phyloP scores from a whole-genome alignment of 1,284 basidiomycete genomes.

The Rhodotorula sp. region DNA sequence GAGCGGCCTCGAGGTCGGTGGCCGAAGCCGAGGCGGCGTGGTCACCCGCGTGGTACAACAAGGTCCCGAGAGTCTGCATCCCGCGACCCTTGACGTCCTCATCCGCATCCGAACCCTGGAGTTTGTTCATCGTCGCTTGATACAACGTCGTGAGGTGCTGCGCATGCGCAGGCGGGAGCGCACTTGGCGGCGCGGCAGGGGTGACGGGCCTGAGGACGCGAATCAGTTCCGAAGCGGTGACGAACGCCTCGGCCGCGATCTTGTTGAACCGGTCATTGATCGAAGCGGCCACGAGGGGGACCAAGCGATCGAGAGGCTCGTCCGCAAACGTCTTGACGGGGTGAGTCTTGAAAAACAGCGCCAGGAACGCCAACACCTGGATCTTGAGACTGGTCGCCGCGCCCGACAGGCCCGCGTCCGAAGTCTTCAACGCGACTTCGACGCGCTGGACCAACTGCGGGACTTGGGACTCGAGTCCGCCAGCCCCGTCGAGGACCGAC shows the following conservation, averaged over 20 bases:
- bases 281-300: conserved; percentile 69
- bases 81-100: conserved; percentile 82
- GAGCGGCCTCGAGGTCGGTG: conserved; percentile 47
- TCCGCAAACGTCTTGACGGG: conserved; percentile 63
- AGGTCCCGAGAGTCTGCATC: conserved; percentile 75
- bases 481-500: conserved; percentile 77
- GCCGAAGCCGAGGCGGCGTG: conserved; percentile 44
- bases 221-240: conserved; percentile 54
- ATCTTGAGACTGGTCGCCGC: conserved; percentile 54
- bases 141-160: conserved; percentile 66
- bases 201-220: conserved; percentile 46
- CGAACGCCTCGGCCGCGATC: conserved; percentile 71
- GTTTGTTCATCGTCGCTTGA: conserved; percentile 65
- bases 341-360: conserved; percentile 78
- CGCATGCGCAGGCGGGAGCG: conserved; percentile 48
- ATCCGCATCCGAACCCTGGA: conserved; percentile 80
- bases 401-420: conserved; percentile 45
- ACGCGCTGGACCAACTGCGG: conserved; percentile 53
- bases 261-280: conserved; percentile 56
- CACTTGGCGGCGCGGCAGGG: conserved; percentile 50
- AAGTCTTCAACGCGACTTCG: conserved; percentile 48
- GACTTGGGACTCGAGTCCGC: conserved; percentile 66
- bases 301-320: conserved; percentile 61
- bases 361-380: conserved; percentile 77
- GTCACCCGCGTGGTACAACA: conserved; percentile 83